Base-by-base conservation (phyloP, 208 protist genomes). In the Trypanosoma mega region DNA sequence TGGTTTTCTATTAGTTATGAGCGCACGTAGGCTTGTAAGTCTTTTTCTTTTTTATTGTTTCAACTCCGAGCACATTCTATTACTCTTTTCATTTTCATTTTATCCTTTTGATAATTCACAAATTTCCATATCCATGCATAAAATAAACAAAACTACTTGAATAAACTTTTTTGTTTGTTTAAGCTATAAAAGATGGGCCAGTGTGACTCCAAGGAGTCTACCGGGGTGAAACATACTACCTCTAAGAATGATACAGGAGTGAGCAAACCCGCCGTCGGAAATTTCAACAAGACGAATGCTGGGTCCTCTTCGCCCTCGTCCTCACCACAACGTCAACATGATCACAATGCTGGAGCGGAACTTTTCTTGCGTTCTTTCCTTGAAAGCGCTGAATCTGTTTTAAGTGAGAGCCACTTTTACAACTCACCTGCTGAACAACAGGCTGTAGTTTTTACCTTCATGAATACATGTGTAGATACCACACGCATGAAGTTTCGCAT, bases 401-500 rank as follows among this genome's bases (percentile, higher is more conserved):
- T 94, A 37, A 61, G 57, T 37, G 55, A 20, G 9, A 20, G 21
- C n/a, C 57, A 12, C 44, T 12, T 18, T 6, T 73, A 67, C 55
- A 68, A 68, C 21, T 76, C 88, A 37, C 58, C 76, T 14, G 78
- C 84, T 46, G 73, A 84, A 20, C 41, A 73, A 29, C 59, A 88
- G 24, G 65, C 79, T 12, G 76, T 92, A 48, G 78, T 76, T 16
- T 60, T 92, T 29, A 90, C 82, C 3, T 92, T 94, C 43, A 73
- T 82, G 21, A 94, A 94, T 68, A 87, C 88, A 37, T 87, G 76
- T 70, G 77, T 73, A 14, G 84, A 94, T 55, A 76, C 92, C 36
- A 82, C 76, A 34, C 84, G 88, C 11, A 94, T 68, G 29, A 90
- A 85, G 74, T 92, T 89, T 53, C 84, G 84, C 26, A 68, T 94